Evolutionary conservation across 495 filamentous ascomycete species (phyloP), one percentile per base, ranked within the genome.

Genomic region (Lophiostoma macrostomum): DNA sequence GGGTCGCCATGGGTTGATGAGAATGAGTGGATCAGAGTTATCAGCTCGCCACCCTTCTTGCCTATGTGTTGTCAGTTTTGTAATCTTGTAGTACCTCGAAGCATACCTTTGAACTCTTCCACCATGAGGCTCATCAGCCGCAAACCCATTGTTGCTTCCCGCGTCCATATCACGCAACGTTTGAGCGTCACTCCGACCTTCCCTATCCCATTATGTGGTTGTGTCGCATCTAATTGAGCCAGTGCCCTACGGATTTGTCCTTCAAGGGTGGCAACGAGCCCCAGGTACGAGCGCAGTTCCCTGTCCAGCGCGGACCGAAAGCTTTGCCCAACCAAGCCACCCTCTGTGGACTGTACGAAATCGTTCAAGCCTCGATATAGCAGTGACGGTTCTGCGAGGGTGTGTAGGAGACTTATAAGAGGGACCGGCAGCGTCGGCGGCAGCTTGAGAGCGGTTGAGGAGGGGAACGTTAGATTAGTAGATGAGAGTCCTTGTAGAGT

Each of bases 141-240:
- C 58, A 99, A 71, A 0, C 90, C 93, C 88, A 97, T 94, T 4
- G 94, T 96, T 5, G 94, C 89, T 69, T 97, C 94, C 56, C 91
- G 81, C 5, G 90, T 96, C 94, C 94, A 99, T 13, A 99, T 84
- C 16, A 97, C 86, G 64, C 93, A 99, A 51, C 94, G 77, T 64
- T 96, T 97, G 39, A 99, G 73, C 0, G 93, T 97, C 20, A 99
- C 91, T n/a, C 89, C 89, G 6, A 86, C 87, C 59, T 90, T 95
- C 10, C 88, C 82, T 35, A 91, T 78, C 8, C 82, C 81, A 29
- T 78, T 78, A 48, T 81, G 73, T 1, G 82, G 76, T 22, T 83
- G 79, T 14, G 70, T 74, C 32, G 81, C 79, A 59, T 90, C 83
- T 10, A 87, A 70, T 42, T 84, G 78, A 8, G 82, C 74, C 50